Conservation (phyloP, 305 asterid genomes). For the Withania somnifera region DNA sequence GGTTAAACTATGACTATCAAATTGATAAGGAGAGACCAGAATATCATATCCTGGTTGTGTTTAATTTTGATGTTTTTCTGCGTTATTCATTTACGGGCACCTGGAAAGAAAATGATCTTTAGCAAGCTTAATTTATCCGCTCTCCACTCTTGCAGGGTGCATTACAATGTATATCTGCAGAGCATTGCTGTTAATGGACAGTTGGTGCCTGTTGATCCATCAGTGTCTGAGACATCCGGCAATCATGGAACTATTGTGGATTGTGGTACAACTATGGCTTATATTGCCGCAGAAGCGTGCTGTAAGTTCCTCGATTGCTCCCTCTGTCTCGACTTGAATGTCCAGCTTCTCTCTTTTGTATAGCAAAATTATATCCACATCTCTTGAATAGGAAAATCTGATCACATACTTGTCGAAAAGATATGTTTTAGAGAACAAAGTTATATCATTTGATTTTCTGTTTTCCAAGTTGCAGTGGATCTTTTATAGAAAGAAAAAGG, state of each 20-base stretch:
- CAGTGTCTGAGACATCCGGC: conserved; percentile 71
- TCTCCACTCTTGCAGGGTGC: conserved; percentile 52
- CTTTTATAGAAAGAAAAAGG: conserved; percentile 8
- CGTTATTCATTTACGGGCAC: neutral
- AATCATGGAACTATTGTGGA: conserved; percentile 78
- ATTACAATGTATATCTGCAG: conserved; percentile 79
- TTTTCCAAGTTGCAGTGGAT: neutral
- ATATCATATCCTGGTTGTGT: neutral
- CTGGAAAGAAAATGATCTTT: neutral
- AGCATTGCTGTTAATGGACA: conserved; percentile 88
- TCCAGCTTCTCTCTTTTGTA: neutral
- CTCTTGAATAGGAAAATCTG: neutral
- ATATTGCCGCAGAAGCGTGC: conserved; percentile 86
- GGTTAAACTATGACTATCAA: no score
- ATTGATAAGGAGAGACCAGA: no score
- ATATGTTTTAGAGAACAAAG: neutral
- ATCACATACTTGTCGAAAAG: neutral
- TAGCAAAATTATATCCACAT: neutral
- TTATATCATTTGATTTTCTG: neutral
- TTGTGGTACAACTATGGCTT: conserved; percentile 94
- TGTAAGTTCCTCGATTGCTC: conserved; percentile 38
- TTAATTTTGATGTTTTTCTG: neutral
- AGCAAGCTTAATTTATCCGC: neutral
- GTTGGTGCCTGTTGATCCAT: conserved; percentile 62
- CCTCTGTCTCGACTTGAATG: neutral